Percentiles rank a stretch among this genome's conserved stretches.
These are phyloP conservation scores for Paecilomyces variotii DNA, from an alignment of 2,329 filamentous ascomycete species.

Conservation along the genomic window DNA sequence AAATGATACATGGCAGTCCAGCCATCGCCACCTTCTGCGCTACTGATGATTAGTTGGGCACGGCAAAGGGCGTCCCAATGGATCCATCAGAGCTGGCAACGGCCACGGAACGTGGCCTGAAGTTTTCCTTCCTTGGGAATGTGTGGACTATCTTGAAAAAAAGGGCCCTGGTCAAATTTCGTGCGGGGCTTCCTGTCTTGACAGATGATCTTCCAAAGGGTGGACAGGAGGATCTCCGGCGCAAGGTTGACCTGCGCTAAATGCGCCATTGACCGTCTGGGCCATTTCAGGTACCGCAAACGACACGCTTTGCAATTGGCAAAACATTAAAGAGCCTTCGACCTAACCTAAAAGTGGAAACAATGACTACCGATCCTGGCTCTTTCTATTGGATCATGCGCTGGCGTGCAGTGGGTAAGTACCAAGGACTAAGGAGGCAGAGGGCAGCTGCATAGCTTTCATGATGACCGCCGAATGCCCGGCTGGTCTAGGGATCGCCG, in stretches of 20 bases:
- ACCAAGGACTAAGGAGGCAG: not conserved
- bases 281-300: not conserved
- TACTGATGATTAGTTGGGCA: not conserved
- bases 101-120: not conserved
- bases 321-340: not conserved
- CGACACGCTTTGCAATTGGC: not conserved
- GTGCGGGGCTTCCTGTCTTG: not conserved
- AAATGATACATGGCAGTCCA: not conserved
- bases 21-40: not conserved
- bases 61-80: not conserved
- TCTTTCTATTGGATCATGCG: not conserved
- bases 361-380: not conserved
- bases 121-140: not conserved
- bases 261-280: not conserved
- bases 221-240: not conserved
- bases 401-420: not conserved
- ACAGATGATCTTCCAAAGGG: not conserved
- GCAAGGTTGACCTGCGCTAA: not conserved
- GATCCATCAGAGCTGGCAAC: not conserved
- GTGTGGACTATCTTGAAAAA: not conserved
- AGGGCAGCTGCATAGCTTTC: not conserved
- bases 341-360: not conserved
- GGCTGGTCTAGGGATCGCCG: not conserved
- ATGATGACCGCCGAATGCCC: not conserved
- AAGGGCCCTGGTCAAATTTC: not conserved